Conservation (phyloP, 306 rosid species). For the Urtica urens region DNA sequence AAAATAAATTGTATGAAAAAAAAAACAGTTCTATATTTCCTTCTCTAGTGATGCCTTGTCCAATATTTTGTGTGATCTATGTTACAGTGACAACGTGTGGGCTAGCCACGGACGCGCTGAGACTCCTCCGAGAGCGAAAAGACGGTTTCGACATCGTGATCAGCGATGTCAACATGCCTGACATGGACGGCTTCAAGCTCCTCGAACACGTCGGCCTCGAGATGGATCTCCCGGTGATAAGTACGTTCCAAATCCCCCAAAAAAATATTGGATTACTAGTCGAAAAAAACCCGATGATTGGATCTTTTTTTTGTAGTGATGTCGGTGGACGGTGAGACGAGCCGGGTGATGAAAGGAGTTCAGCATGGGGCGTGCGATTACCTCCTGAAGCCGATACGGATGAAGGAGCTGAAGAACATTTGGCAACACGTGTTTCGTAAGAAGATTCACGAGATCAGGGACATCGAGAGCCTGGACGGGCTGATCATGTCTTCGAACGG, state of each 20-base stretch:
- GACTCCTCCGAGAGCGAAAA: conserved; percentile 75
- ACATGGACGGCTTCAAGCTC: conserved; percentile 99
- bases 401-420: conserved; percentile 89
- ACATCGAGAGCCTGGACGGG: conserved; percentile 68
- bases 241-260: conserved; percentile 53
- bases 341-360: conserved; percentile 96
- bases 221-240: conserved; percentile 98
- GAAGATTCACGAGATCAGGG: conserved; percentile 78
- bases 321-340: conserved; percentile 98
- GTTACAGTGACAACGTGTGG: conserved; percentile 83
- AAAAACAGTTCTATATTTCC: too few species aligned
- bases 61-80: conserved; percentile 4
- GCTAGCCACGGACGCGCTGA: conserved; percentile 71
- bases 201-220: conserved; percentile 98
- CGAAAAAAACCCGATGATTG: too few species aligned
- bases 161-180: conserved; percentile 99
- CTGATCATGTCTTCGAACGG: conserved; percentile 73
- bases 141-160: conserved; percentile 87
- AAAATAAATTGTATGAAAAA: too few species aligned
- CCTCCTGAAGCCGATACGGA: conserved; percentile 92
- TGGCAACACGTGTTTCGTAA: conserved; percentile 95
- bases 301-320: too few species aligned
- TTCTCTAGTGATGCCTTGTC: too few species aligned
- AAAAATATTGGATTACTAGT: too few species aligned
- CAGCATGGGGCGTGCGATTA: conserved; percentile 99